A percentile compares a stretch with the other conserved stretches of the same genome.
Conservation (phyloP, 805 yeast genomes). For the Myxozyma neotropica region DNA sequence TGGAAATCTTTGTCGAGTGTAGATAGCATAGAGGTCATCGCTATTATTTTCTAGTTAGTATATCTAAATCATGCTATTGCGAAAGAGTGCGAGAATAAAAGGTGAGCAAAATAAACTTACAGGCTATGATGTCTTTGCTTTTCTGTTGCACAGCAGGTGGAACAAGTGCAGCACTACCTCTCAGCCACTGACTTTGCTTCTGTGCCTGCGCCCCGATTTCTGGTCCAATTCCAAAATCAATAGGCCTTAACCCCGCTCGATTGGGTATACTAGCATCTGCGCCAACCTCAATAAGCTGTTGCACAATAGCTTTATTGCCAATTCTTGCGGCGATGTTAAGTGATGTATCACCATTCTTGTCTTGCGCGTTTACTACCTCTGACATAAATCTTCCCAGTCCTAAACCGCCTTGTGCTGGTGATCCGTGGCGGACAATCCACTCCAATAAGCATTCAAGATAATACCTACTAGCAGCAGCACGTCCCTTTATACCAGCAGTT, state of each 20-base stretch:
- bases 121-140: slow-evolving; percentile 50
- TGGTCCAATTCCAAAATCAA: slow-evolving; percentile 73
- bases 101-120: slow-evolving; percentile 11
- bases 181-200: background rate
- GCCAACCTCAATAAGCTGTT: slow-evolving; percentile 80
- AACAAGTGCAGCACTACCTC: slow-evolving; percentile 15
- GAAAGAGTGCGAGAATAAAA: background rate
- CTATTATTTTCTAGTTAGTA: slow-evolving; percentile 23
- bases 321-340: slow-evolving; percentile 89
- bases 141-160: slow-evolving; percentile 34
- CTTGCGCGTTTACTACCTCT: slow-evolving; percentile 82
- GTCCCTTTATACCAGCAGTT: slow-evolving; percentile 74
- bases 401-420: slow-evolving; percentile 44
- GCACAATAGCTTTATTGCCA: slow-evolving; percentile 78
- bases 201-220: background rate
- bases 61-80: too few relatives aligned
- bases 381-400: slow-evolving; percentile 62
- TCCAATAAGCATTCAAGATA: slow-evolving; percentile 72
- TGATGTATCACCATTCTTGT: slow-evolving; percentile 92
- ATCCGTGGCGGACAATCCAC: slow-evolving; percentile 66
- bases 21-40: slow-evolving; percentile 54
- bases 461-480: slow-evolving; percentile 72
- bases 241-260: slow-evolving; percentile 82
- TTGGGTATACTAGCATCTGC: slow-evolving; percentile 81
- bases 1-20: slow-evolving; percentile 62